Evolutionary conservation across 2,329 filamentous ascomycete species (phyloP), one percentile per base, ranked within the genome.

Genomic region (Alternaria viburni): DNA sequence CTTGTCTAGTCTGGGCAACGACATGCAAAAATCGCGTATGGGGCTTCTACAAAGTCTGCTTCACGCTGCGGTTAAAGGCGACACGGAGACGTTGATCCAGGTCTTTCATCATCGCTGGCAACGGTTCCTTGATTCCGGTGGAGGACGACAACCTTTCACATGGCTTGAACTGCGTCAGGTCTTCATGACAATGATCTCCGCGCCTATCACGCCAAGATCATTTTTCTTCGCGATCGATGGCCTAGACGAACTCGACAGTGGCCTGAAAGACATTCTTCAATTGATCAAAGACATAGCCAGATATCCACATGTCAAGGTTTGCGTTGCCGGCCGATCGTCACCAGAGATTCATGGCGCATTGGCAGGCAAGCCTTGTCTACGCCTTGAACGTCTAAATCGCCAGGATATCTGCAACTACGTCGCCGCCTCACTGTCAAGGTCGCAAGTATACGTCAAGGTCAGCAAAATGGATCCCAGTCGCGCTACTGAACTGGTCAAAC

Each of bases 1-100:
- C 62, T 76, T 78, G 23, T 80, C 77, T 71, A 73, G 66, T 5
- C 60, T 70, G 0, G 78, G 77, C n/a, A 41, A 17, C 9, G n/a
- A 41, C 36, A 41, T 41, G 36, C 36, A 1, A 66, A 55, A 2
- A 49, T 17, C 26, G 23, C 26, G 49, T 11, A 32, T 36, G 26
- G 49, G 49, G 7, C 30, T 52, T 21, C 12, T 52, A 21, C 49
- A 15, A 32, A 15, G 4, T n/a, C n/a, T 52, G 26, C 26, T 52
- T 10, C 25, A 52, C 13, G 15, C 11, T 19, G 28, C 49, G 17
- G 28, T 52, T 12, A 52, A 23, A 32, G 7, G 49, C 17, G 26
- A 52, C 9, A 41, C 4, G 36, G 36, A 41, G 4, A 41, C 2
- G 2, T 5, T 41, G 36, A 17, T 41, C 36, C 36, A 17, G 5